Base-by-base conservation (phyloP, 2,329 filamentous ascomycete genomes). In the Stylonectria norvegica region DNA sequence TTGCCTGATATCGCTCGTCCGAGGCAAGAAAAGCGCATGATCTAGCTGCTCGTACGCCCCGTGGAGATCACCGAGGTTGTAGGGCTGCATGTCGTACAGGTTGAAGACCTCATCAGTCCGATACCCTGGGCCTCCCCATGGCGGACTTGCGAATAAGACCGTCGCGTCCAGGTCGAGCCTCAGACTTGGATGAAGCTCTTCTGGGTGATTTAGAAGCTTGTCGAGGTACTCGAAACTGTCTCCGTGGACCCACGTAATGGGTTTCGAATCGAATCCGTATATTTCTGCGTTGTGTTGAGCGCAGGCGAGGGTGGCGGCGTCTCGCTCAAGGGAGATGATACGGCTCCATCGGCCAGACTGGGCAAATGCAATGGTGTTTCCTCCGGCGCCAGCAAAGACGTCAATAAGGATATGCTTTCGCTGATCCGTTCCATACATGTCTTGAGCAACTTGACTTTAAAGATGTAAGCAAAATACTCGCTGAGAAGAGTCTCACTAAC, bases 321-420 rank as follows among this genome's bases (percentile, higher is more conserved):
- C 83, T 53, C 84, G 86, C 67, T 98, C 93, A 52, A 98, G 85
- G 29, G 86, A 89, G 60, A 97, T 89, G 49, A 98, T 79, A 49
- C 80, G 83, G 36, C 82, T 78, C 86, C 89, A 98, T 48, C 82
- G 79, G 15, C 76, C 80, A 1, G 84, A 87, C 8, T 83, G 76
- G 14, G 93, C 91, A 55, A 98, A 94, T n/a, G 90, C 89, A 53
- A 98, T 97, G 17, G 85, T 80, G 62, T 98, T 98, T 39, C 90
- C 93, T 25, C 94, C 93, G 1, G 87, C 89, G 30, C 93, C 93
- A 19, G 84, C 87, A 66, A 98, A 98, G 32, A 86, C 79, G 63
- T 98, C 93, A 43, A 98, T 80, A 25, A 98, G 69, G 23, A 84
- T 78, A 8, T 71, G 78, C 52, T 82, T 85, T 19, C 56, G 38